Percentiles rank a stretch among this genome's conserved stretches.
These are phyloP conservation scores for Strigomonas culicis DNA, from an alignment of 208 protist genomes.

Conservation along the genomic window DNA sequence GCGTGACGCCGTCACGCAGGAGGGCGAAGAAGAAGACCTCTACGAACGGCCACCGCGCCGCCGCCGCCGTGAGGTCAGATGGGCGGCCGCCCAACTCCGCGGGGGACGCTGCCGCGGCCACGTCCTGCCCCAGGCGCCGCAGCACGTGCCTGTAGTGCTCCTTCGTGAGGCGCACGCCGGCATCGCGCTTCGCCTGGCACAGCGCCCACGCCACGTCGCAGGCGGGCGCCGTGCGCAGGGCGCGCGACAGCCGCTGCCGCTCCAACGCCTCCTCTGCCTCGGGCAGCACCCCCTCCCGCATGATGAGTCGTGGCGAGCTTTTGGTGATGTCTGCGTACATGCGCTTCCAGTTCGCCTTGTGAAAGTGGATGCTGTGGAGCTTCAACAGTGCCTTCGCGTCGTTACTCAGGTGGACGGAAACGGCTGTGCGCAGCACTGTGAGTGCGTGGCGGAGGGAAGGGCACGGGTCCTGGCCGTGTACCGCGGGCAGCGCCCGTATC, in stretches of 20 bases:
- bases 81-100: too few relatives aligned
- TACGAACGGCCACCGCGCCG: not conserved
- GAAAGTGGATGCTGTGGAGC: not conserved
- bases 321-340: slow-evolving; percentile 22
- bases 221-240: slow-evolving; percentile 7
- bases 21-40: slow-evolving; percentile 9
- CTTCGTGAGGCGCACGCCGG: slow-evolving; percentile 21
- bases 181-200: slow-evolving; percentile 14
- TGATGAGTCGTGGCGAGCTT: slow-evolving; percentile 6
- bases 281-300: slow-evolving; percentile 14
- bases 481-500: not conserved
- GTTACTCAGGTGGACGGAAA: not conserved
- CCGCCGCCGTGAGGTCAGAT: not conserved
- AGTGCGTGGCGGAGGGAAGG: not conserved
- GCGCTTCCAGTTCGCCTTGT: slow-evolving; percentile 14
- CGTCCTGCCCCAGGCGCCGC: not conserved
- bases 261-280: slow-evolving; percentile 12
- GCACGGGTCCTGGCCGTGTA: not conserved
- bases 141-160: slow-evolving; percentile 22
- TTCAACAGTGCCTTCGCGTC: not conserved
- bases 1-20: slow-evolving; percentile 24
- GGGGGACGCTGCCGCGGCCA: too few relatives aligned
- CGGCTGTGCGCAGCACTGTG: not conserved
- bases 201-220: slow-evolving; percentile 19
- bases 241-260: slow-evolving; percentile 8